Conservation (phyloP, 495 filamentous ascomycete species). For the Sphaerosporella brunnea region DNA sequence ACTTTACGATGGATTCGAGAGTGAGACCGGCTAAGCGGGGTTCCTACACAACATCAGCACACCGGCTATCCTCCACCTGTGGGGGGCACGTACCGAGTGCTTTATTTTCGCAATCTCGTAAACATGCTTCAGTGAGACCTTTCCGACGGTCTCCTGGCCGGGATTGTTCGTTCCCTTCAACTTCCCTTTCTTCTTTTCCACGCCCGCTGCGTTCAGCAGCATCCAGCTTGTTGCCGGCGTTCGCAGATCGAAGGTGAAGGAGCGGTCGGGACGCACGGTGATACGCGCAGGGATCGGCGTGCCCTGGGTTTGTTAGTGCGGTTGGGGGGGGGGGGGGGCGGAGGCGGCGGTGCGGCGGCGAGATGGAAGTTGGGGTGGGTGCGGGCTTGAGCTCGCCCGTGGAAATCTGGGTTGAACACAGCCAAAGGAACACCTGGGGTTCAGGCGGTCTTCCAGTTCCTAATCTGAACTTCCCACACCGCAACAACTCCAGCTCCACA, state of each 20-base stretch:
- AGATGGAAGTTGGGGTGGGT: too few species aligned
- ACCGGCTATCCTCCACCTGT: background rate
- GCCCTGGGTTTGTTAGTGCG: conserved; percentile 31
- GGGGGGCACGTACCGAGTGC: conserved; percentile 30
- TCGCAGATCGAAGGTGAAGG: conserved; percentile 82
- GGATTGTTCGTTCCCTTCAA: conserved; percentile 60
- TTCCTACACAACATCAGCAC: conserved; percentile 33
- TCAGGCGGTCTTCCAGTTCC: background rate
- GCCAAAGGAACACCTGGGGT: too few species aligned
- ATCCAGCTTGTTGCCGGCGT: conserved; percentile 84
- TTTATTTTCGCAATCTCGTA: conserved; percentile 98
- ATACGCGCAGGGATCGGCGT: conserved; percentile 80
- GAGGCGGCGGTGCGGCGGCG: too few species aligned
- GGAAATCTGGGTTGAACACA: too few species aligned
- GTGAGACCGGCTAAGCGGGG: conserved; percentile 60
- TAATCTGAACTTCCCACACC: background rate
- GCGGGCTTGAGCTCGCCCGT: too few species aligned
- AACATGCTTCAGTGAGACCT: conserved; percentile 81
- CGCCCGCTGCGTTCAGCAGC: conserved; percentile 64
- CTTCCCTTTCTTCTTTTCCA: conserved; percentile 56
- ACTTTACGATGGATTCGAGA: conserved; percentile 65
- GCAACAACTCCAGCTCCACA: too few species aligned
- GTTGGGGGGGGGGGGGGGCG: too few species aligned
- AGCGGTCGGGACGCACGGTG: conserved; percentile 80
- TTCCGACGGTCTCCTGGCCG: conserved; percentile 55